Percentiles rank a stretch among this genome's conserved stretches.
These are phyloP conservation scores for Mortierella sp. DNA, from an alignment of 371 early-diverging fungal species.

Conservation along the genomic window DNA sequence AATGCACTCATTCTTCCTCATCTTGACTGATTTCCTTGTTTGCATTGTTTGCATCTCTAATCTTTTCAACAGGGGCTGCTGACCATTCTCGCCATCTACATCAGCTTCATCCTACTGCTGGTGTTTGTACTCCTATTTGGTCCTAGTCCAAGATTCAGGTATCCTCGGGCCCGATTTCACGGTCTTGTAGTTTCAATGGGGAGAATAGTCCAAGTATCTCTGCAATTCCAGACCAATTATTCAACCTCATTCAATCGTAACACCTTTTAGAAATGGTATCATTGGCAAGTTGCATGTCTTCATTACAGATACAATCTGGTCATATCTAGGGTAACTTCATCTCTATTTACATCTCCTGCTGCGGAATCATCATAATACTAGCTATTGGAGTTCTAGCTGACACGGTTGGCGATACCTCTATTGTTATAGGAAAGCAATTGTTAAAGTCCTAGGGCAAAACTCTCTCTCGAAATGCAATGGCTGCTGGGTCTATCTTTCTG, in stretches of 20 bases:
- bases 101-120: constrained; percentile 51
- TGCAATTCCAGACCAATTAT: background rate
- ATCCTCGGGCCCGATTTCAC: background rate
- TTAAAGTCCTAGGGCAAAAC: constrained; percentile 28
- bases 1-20: no score
- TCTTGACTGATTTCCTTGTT: background rate
- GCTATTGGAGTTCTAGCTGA: no score
- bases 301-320: constrained; percentile 59
- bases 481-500: constrained; percentile 46
- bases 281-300: constrained; percentile 55
- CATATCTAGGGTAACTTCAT: constrained; percentile 19
- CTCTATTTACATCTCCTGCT: background rate
- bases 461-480: constrained; percentile 28
- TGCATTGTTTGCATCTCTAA: background rate
- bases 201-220: background rate
- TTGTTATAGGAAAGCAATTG: constrained; percentile 29
- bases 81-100: constrained; percentile 50
- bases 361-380: background rate
- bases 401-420: background rate
- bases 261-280: constrained; percentile 38
- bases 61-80: constrained; percentile 27
- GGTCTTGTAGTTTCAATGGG: background rate
- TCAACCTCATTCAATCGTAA: background rate
- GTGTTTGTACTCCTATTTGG: constrained; percentile 64
- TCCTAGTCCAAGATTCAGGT: constrained; percentile 62